Conservation (phyloP, 129 eudicot species). For the Artemisia argyi region DNA sequence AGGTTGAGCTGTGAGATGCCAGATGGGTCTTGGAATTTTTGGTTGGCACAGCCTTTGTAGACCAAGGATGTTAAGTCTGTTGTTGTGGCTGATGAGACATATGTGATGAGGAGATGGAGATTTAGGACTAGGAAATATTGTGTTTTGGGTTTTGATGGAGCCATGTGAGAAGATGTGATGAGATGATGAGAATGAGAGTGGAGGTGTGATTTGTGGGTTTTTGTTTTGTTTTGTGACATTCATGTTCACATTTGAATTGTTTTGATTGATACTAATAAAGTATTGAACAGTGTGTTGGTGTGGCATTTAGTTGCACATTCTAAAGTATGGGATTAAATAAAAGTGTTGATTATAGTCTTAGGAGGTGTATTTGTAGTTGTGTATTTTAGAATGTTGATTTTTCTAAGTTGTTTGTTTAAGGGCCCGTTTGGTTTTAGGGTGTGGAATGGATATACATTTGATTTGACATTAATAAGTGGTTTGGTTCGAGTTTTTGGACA, state of each 20-base stretch:
- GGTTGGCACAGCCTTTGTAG: slow-evolving; percentile 85
- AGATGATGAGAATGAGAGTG: slow-evolving; percentile 6
- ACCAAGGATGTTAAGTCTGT: slow-evolving; percentile 44
- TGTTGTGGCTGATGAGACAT: neutral
- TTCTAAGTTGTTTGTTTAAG: too few species aligned
- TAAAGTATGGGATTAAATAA: too few species aligned
- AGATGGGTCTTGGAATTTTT: slow-evolving; percentile 61
- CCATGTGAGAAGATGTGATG: slow-evolving; percentile 37
- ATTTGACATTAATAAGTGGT: too few species aligned
- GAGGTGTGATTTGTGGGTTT: slow-evolving; percentile 16
- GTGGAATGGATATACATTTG: too few species aligned
- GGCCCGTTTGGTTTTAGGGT: too few species aligned
- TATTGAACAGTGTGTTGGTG: neutral
- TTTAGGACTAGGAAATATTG: neutral
- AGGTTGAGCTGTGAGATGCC: slow-evolving; percentile 50
- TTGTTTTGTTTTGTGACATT: slow-evolving; percentile 7
- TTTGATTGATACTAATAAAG: neutral
- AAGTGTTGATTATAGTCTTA: too few species aligned
- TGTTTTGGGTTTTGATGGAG: slow-evolving; percentile 23
- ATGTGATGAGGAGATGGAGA: slow-evolving; percentile 1
- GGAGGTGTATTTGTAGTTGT: too few species aligned
- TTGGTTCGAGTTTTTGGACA: too few species aligned
- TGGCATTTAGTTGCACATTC: neutral
- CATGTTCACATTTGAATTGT: slow-evolving; percentile 25
- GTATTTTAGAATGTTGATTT: too few species aligned